Evolutionary conservation across 306 rosid genomes (phyloP), one percentile per base, ranked within the genome.

Genomic region (Cercis canadensis): DNA sequence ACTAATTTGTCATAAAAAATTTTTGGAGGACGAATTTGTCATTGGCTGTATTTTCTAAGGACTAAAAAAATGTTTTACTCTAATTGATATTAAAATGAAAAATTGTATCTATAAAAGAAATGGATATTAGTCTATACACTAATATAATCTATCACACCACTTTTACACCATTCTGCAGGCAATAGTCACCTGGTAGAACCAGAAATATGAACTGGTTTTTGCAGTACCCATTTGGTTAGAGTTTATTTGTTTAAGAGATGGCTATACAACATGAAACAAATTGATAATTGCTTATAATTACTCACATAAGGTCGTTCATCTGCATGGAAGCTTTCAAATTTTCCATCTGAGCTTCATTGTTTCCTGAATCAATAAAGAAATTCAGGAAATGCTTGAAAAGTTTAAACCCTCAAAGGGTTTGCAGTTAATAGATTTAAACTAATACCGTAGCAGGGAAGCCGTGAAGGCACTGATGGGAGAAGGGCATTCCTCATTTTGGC

Each of bases 401-500:
- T 36, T 7, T 40, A 4, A 45, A 52, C n/a, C 13, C 47, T 67
- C 4, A 31, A 15, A 59, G 4, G 13, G 11, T 4, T 5, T 49
- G 49, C 11, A 49, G 44, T 24, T 16, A 24, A 29, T 49, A 16
- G 8, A 6, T 49, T 57, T 11, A 49, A 52, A 36, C 36, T 65
- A 67, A 79, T 80, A 83, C 90, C 87, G 29, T 66, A 77, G 73
- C 29, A 55, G 52, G 50, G 60, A 75, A 66, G 69, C 54, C 62
- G 58, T 29, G 88, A 47, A 60, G 82, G 56, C 31, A 54, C 32
- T 9, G 77, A 52, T 45, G 79, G 72, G 65, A 75, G 82, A 84
- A 87, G 51, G 55, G 82, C 66, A 78, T 83, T 70, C 64, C 76
- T 85, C 87, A 83, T 87, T 33, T 56, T 67, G 61, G 47, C 50